Evolutionary conservation across 257 asterid genomes (phyloP), one percentile per base, ranked within the genome.

Genomic region (Cordia subcordata): DNA sequence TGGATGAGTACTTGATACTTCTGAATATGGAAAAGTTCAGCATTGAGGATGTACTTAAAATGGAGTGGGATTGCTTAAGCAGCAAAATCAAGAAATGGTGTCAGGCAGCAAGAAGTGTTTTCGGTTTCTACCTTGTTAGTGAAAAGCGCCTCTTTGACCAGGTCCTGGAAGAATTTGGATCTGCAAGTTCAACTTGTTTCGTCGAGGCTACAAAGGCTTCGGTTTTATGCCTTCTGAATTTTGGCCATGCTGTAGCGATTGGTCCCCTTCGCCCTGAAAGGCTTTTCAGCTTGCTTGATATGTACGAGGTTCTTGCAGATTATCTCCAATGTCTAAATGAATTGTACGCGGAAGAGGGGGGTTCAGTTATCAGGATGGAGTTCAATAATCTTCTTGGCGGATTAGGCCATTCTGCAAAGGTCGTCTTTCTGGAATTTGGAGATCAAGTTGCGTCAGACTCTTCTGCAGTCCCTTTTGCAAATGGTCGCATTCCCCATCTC

Each of bases 51-150:
- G 95, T 86, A 66, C 71, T 71, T 33, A 73, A 60, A 18, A 75
- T 83, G 92, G 89, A 86, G 66, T 86, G 95, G 95, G 58, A 67
- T 18, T 23, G 40, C 70, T 49, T 86, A 67, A 72, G 68, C 70
- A 56, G 69, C 50, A 75, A 69, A 37, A 83, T 83, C 64, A 75
- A 65, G 73, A 81, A 65, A 37, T 86, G 95, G 95, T 50, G 75
- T 10, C 18, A 61, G 15, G 95, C 89, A 3, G 67, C 71, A 33
- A 79, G 60, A 69, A 67, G 61, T 62, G 44, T 79, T 32, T 19
- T 77, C 13, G 72, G 79, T 3, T 52, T 71, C 69, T 77, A 79
- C 60, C 87, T 83, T 51, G 76, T 67, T 12, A 66, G 79, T 8
- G 67, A 60, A 13, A 81, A 72, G 54, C 65, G 73, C 16, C 79